Evolutionary conservation across 441 rosid genomes (phyloP).

Genomic region (Arabidopsis lyrata): DNA sequence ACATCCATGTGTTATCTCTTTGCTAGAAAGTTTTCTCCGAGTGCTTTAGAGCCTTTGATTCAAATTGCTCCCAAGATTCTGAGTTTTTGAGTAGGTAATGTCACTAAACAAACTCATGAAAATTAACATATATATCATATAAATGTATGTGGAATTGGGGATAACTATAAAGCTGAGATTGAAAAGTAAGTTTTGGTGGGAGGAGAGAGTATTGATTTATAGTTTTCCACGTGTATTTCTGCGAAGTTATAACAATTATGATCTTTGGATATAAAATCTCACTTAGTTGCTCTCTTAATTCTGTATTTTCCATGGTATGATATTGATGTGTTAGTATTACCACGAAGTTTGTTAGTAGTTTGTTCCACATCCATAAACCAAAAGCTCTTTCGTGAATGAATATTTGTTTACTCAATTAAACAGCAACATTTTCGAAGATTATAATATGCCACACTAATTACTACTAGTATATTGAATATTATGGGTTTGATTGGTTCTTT

Average conservation of each 20-base stretch:
- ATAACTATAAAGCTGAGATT: not conserved
- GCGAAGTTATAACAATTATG: not conserved
- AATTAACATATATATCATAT: not conserved
- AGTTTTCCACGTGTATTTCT: not conserved
- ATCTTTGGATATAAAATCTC: not conserved
- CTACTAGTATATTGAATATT: too few species aligned
- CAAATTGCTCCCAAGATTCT: conserved; percentile 57
- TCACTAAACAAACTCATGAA: not conserved
- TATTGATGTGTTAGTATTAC: not conserved
- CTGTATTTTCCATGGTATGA: too few species aligned
- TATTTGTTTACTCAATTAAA: too few species aligned
- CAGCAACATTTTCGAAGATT: too few species aligned
- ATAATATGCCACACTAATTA: too few species aligned
- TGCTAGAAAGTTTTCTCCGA: conserved; percentile 85
- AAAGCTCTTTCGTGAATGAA: not conserved
- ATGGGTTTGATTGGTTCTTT: too few species aligned
- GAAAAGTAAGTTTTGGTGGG: not conserved
- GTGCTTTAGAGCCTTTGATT: conserved; percentile 68
- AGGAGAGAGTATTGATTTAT: not conserved
- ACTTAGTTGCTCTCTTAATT: not conserved
- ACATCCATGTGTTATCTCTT: conserved; percentile 64
- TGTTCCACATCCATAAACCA: not conserved
- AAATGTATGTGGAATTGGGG: not conserved
- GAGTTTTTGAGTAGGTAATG: conserved; percentile 49
- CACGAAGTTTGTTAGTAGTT: too few species aligned